phyloP scores from a whole-genome alignment of 345 rosid species.

The Linum usitatissimum region DNA sequence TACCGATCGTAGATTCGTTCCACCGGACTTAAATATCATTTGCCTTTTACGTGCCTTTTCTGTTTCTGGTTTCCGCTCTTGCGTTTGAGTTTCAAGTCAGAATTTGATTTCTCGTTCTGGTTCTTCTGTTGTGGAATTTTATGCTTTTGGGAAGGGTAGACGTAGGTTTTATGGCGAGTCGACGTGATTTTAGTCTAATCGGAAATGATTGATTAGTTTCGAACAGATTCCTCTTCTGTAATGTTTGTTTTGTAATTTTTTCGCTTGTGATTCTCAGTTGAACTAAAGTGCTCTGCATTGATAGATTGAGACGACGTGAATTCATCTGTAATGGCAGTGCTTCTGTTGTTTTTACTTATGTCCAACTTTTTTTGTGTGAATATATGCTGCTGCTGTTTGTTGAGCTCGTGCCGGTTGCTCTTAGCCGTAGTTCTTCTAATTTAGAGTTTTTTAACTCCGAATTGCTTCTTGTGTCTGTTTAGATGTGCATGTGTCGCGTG shows the following conservation, averaged over 20 bases:
- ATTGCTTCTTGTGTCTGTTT: not conserved
- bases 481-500: too few species aligned
- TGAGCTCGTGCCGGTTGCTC: not conserved
- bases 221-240: not conserved
- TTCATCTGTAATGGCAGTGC: not conserved
- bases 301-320: not conserved
- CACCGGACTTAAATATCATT: not conserved
- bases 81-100: not conserved
- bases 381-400: not conserved
- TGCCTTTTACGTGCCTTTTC: not conserved
- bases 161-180: too few species aligned
- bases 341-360: too few species aligned
- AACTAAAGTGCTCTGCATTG: not conserved
- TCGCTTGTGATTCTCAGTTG: not conserved
- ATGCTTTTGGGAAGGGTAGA: not conserved
- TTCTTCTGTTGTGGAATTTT: not conserved
- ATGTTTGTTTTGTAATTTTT: not conserved
- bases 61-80: not conserved
- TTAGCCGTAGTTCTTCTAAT: not conserved
- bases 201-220: not conserved
- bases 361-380: too few species aligned
- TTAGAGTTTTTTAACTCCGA: not conserved
- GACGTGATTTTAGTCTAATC: not conserved
- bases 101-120: not conserved
- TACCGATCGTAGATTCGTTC: not conserved